Conservation (phyloP, 1,284 basidiomycete genomes). For the Microbotryomycetes sp. region DNA sequence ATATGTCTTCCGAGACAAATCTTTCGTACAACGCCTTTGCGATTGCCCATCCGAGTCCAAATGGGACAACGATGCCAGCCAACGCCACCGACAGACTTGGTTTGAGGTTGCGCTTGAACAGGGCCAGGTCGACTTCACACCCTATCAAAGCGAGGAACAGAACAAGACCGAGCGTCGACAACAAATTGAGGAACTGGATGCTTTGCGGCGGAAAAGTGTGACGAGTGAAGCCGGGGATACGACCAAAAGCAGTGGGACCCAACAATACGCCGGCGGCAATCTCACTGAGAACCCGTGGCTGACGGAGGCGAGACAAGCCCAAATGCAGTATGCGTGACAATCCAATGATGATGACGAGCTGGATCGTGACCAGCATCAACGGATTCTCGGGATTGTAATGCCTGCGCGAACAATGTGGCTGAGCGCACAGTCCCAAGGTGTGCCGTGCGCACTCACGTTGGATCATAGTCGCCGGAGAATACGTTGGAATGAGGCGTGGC, state of each 20-base stretch:
- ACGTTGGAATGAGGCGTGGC: too few species aligned
- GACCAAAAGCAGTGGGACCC: conserved; percentile 47
- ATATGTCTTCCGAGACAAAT: conserved; percentile 62
- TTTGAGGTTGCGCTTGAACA: conserved; percentile 51
- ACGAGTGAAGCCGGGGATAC: conserved; percentile 70
- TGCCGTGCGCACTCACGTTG: too few species aligned
- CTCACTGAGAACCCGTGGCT: conserved; percentile 44
- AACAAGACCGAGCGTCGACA: conserved; percentile 69
- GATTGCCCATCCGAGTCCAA: conserved; percentile 74
- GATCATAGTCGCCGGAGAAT: too few species aligned
- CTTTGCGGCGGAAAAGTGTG: conserved; percentile 72
- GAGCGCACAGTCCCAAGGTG: too few species aligned
- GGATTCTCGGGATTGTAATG: neutral
- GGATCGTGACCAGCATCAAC: conserved; percentile 25
- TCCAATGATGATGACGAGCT: conserved; percentile 39
- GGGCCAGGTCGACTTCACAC: conserved; percentile 71
- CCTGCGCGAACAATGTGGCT: neutral
- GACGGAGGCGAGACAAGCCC: conserved; percentile 37
- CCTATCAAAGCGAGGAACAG: conserved; percentile 70
- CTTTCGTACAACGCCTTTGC: conserved; percentile 69
- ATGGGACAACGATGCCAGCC: conserved; percentile 65
- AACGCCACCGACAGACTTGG: conserved; percentile 48
- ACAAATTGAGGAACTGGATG: conserved; percentile 68
- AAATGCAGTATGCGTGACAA: conserved; percentile 41
- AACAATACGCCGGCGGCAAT: conserved; percentile 44